Conservation (phyloP, 2,329 filamentous ascomycete genomes). For the Botrytis tulipae region DNA sequence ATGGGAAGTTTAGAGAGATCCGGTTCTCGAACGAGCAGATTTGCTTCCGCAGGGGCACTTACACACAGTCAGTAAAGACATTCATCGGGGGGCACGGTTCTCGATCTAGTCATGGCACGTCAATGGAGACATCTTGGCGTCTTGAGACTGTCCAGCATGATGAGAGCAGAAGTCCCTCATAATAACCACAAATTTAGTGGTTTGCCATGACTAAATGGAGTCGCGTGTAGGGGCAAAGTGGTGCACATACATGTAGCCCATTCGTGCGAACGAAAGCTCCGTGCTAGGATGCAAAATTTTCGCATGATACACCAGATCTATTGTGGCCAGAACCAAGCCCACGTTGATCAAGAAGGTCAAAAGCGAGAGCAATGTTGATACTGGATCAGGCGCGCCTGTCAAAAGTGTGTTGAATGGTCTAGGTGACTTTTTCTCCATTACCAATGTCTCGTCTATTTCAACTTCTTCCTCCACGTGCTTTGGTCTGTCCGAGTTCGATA, state of each 20-base stretch:
- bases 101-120: not conserved
- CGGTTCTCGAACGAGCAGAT: slow-evolving; percentile 81
- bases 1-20: slow-evolving; percentile 72
- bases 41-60: slow-evolving; percentile 69
- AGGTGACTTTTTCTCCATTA: slow-evolving; percentile 56
- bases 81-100: not conserved
- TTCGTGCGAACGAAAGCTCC: slow-evolving; percentile 78
- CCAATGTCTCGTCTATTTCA: slow-evolving; percentile 61
- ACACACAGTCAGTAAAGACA: not conserved
- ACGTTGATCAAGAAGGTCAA: slow-evolving; percentile 72
- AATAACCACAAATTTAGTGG: not conserved
- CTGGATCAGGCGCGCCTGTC: slow-evolving; percentile 71
- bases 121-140: not conserved
- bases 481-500: slow-evolving; percentile 33
- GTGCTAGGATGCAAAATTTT: slow-evolving; percentile 66
- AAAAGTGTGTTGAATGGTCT: slow-evolving; percentile 65
- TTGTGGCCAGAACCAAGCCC: slow-evolving; percentile 63
- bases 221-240: not conserved
- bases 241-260: slow-evolving; percentile 68
- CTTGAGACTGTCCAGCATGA: not conserved
- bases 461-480: slow-evolving; percentile 51
- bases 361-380: slow-evolving; percentile 63
- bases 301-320: slow-evolving; percentile 77
- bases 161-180: not conserved
- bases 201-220: not conserved